Conservation (phyloP, 768 basidiomycete species). For the Mycena rebaudengoi region DNA sequence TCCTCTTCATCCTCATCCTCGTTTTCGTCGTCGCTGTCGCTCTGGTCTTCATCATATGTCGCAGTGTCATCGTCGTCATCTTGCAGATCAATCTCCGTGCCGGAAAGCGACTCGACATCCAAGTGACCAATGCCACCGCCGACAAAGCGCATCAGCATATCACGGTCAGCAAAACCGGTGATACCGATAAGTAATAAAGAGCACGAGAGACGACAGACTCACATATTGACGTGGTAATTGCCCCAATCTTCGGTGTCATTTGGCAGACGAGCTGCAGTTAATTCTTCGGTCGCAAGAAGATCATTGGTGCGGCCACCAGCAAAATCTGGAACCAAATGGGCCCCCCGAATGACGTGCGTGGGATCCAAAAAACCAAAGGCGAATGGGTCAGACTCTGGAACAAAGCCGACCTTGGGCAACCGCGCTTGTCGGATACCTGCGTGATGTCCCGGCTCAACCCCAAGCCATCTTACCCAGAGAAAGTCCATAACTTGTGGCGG, state of each 20-base stretch:
- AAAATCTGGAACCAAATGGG: slow-evolving; percentile 49
- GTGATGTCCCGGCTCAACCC: slow-evolving; percentile 10
- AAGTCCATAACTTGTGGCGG: slow-evolving; percentile 31
- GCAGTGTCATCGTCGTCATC: too few relatives aligned
- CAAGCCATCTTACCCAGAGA: slow-evolving; percentile 39
- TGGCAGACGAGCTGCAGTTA: slow-evolving; percentile 21
- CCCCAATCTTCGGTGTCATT: slow-evolving; percentile 37
- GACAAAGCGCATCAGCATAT: slow-evolving; percentile 3
- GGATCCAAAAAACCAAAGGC: slow-evolving; percentile 54
- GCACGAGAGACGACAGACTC: not conserved
- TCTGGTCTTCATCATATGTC: too few relatives aligned
- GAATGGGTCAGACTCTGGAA: slow-evolving; percentile 21
- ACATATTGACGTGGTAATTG: slow-evolving; percentile 44
- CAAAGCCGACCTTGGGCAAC: slow-evolving; percentile 41
- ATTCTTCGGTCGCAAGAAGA: slow-evolving; percentile 3
- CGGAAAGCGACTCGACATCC: not conserved
- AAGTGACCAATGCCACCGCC: not conserved
- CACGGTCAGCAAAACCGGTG: slow-evolving; percentile 7
- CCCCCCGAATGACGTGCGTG: slow-evolving; percentile 35
- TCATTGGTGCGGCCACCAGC: slow-evolving; percentile 14
- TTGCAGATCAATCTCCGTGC: not conserved
- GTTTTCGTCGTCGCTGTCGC: too few relatives aligned
- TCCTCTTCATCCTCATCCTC: too few relatives aligned
- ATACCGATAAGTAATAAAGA: not conserved
- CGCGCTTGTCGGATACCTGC: slow-evolving; percentile 26